Evolutionary conservation across 805 yeast species (phyloP), one percentile per base, ranked within the genome.

Genomic region (Candida maltosa): DNA sequence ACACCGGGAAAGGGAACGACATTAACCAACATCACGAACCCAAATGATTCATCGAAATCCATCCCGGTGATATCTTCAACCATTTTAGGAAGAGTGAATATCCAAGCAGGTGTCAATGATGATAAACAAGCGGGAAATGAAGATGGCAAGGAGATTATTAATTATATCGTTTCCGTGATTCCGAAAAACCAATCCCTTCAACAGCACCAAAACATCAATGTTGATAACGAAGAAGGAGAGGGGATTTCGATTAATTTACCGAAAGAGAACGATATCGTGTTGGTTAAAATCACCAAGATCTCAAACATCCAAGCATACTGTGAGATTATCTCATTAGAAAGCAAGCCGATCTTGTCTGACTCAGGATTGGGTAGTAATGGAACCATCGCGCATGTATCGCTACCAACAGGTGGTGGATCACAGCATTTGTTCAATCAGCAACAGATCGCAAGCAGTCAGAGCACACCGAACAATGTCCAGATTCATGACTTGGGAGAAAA

Each of bases 401-500:
- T 64, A 3, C 65, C 72, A 2, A 52, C 69, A 21, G 78, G 79
- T 15, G 80, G 79, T 16, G 84, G 83, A 0, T 50, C 56, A 10
- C 55, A 56, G 16, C 62, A 61, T 40, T 19, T 20, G 11, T 38
- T 38, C 20, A 45, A 48, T 12, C 19, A 32, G 18, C 57, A 52
- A 12, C 51, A 66, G 5, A 50, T 63, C 6, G 73, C 73, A 3
- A 54, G 65, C 12, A 47, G 60, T 11, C 70, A 78, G 32, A 69
- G 75, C 28, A 47, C 63, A 1, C 37, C 52, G 34, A 27, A 55
- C 7, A 59, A 51, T 25, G 67, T 67, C 3, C 51, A 51, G 35
- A 71, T 85, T 2, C 65, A 75, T 17, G 95, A 87, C 48, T 60
- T 84, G 22, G 96, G 96, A 2, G 96, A 89, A 51, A 84, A 84